Conservation (phyloP, 805 yeast species). For the Lachancea meyersii region DNA sequence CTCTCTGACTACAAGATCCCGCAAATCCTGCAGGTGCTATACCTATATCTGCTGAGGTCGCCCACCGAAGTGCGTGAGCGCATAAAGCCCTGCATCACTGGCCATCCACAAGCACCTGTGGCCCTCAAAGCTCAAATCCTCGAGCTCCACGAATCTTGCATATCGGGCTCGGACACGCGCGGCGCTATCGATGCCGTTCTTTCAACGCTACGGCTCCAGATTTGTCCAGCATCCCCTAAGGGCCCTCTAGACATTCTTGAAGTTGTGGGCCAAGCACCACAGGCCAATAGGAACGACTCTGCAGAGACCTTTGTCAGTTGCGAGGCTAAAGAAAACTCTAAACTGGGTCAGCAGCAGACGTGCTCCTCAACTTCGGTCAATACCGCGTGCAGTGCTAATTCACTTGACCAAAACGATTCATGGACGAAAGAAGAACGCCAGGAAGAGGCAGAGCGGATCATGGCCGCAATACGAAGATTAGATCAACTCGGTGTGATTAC, state of each 20-base stretch:
- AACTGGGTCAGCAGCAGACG: background rate
- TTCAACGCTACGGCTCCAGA: background rate
- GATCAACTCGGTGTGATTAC: conserved; percentile 12
- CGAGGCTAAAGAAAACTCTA: background rate
- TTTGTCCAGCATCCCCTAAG: background rate
- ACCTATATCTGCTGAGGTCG: conserved; percentile 6
- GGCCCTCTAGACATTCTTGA: background rate
- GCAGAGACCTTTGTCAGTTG: background rate
- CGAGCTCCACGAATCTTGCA: conserved; percentile 2
- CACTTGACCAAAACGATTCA: background rate
- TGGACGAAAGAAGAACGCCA: conserved; percentile 12
- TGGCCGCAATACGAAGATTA: conserved; percentile 9
- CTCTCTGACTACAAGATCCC: conserved; percentile 10
- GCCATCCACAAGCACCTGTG: conserved; percentile 1
- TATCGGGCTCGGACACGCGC: conserved; percentile 2
- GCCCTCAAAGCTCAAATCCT: conserved; percentile 2
- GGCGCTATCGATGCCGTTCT: conserved; percentile 1
- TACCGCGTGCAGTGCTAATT: background rate
- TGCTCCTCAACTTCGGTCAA: conserved; percentile 1
- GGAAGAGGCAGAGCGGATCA: conserved; percentile 9
- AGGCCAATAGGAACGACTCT: background rate
- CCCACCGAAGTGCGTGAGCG: conserved; percentile 3
- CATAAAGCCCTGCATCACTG: conserved; percentile 2
- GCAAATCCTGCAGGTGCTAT: conserved; percentile 10
- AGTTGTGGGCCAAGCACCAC: background rate